Conservation (phyloP, 2,329 filamentous ascomycete species). For the Aspergillus fischeri region DNA sequence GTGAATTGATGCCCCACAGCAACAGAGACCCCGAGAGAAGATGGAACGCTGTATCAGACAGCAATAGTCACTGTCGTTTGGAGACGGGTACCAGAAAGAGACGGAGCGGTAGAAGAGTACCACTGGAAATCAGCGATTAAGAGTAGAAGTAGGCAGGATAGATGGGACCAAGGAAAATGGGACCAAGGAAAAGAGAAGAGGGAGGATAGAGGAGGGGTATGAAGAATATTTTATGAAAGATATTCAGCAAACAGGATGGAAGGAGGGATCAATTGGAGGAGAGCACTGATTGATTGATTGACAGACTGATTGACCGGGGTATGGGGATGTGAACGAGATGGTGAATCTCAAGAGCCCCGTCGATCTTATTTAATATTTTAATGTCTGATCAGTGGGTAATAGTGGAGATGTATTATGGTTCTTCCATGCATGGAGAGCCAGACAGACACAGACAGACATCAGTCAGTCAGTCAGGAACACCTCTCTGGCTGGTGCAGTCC, state of each 20-base stretch:
- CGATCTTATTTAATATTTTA: not conserved
- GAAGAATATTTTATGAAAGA: conserved; percentile 8
- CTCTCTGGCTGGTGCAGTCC: conserved; percentile 3
- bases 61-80: not conserved
- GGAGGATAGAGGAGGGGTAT: conserved; percentile 16
- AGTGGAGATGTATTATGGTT: conserved; percentile 2
- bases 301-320: not conserved
- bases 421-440: conserved; percentile 1
- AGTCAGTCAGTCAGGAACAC: not conserved
- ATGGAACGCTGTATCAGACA: not conserved
- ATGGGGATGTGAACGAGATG: not conserved
- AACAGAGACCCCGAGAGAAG: not conserved
- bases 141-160: conserved; percentile 6
- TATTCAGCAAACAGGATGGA: conserved; percentile 13
- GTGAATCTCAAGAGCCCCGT: not conserved
- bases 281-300: conserved; percentile 2
- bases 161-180: conserved; percentile 5
- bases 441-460: not conserved
- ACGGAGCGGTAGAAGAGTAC: not conserved
- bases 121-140: conserved; percentile 5
- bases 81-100: not conserved
- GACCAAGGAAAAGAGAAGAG: conserved; percentile 6
- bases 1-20: not conserved
- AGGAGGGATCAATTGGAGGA: conserved; percentile 1
- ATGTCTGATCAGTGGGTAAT: conserved; percentile 3